Evolutionary conservation across 148 eudicot genomes (phyloP).

Genomic region (Tetragonia tetragonoides): DNA sequence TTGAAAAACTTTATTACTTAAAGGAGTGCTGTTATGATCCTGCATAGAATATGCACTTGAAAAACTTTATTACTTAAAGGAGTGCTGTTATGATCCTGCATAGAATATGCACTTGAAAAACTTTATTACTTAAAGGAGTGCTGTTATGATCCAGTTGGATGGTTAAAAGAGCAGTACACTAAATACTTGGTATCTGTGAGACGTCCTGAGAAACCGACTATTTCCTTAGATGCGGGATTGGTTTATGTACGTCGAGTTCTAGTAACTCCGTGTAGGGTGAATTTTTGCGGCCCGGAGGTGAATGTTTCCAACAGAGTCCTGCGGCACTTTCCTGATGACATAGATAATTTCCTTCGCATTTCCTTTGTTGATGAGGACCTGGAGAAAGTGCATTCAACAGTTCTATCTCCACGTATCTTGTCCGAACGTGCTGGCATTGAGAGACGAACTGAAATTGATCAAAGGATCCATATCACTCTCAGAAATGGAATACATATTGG

Average conservation of each 20-base stretch:
- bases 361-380: constrained; percentile 88
- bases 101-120: constrained; percentile 68
- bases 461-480: constrained; percentile 53
- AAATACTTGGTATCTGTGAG: constrained; percentile 32
- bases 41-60: constrained; percentile 70
- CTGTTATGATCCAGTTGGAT: constrained; percentile 75
- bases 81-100: constrained; percentile 75
- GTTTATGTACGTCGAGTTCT: constrained; percentile 69
- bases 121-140: constrained; percentile 55
- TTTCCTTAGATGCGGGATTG: constrained; percentile 61
- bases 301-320: constrained; percentile 81
- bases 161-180: constrained; percentile 49
- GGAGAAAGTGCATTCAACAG: constrained; percentile 60
- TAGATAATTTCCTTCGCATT: constrained; percentile 80
- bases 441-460: constrained; percentile 50
- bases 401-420: constrained; percentile 50
- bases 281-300: constrained; percentile 85
- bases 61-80: constrained; percentile 46
- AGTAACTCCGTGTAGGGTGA: constrained; percentile 75
- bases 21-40: no score
- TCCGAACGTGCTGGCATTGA: constrained; percentile 20
- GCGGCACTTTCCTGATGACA: constrained; percentile 46
- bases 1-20: no score
- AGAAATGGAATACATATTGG: constrained; percentile 62
- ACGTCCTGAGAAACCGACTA: constrained; percentile 42